These are phyloP conservation scores for Setaria italica DNA, from an alignment of 202 grass and related monocot genomes.

Conservation along the genomic window DNA sequence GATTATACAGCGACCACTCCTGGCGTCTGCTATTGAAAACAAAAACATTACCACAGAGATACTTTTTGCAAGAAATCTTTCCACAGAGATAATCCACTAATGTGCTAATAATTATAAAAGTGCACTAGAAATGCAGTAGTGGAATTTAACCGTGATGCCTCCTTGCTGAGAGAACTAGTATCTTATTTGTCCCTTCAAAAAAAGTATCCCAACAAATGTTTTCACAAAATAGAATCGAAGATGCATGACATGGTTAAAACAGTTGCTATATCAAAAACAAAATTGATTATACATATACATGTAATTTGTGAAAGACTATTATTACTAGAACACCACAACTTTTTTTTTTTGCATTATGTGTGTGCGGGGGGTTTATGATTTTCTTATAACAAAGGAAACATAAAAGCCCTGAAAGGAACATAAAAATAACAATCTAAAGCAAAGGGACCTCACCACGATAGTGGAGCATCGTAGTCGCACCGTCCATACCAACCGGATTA, in stretches of 20 bases:
- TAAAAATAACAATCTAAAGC: slow-evolving; percentile 40
- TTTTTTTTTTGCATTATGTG: not conserved
- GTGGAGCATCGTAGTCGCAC: slow-evolving; percentile 25
- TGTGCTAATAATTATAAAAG: not conserved
- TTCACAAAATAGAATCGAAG: not conserved
- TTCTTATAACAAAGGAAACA: slow-evolving; percentile 16
- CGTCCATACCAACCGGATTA: not conserved
- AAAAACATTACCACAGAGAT: too few species aligned
- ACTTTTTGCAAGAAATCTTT: too few species aligned
- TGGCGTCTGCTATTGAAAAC: not conserved
- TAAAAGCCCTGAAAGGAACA: slow-evolving; percentile 29
- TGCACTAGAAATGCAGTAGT: not conserved
- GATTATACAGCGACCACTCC: too few species aligned
- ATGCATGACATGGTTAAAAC: not conserved
- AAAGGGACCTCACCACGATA: slow-evolving; percentile 19
- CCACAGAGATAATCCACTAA: too few species aligned
- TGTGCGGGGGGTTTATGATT: not conserved
- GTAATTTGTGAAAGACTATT: not conserved
- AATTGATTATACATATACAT: not conserved
- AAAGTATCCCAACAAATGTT: not conserved
- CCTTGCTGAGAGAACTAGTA: not conserved
- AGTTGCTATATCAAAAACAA: not conserved
- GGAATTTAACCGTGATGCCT: too few species aligned
- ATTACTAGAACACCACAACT: not conserved
- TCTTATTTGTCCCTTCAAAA: too few species aligned